phyloP scores from a whole-genome alignment of 2,329 filamentous ascomycete genomes.

The Epicoccum sorghinum region DNA sequence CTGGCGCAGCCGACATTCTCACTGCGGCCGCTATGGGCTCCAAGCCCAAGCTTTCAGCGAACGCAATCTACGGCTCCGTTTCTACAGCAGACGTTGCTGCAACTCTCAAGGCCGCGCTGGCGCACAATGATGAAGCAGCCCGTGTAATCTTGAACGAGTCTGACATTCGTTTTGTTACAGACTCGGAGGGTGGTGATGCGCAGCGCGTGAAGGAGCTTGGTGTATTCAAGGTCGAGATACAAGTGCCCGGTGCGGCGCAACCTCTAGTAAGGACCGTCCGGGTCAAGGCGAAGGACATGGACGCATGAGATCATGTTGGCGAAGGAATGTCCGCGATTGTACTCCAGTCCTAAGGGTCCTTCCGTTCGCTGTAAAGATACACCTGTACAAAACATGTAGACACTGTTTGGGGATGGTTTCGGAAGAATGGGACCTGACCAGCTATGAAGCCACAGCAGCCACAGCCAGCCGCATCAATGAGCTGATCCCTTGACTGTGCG shows the following conservation, averaged over 20 bases:
- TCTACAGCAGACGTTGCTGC: constrained; percentile 59
- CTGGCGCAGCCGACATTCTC: constrained; percentile 44
- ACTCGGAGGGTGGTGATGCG: constrained; percentile 43
- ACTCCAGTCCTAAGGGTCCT: constrained; percentile 18
- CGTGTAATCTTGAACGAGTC: constrained; percentile 57
- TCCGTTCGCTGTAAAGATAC: constrained; percentile 34
- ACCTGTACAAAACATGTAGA: constrained; percentile 34
- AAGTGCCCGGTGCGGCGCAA: constrained; percentile 54
- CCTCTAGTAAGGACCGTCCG: constrained; percentile 41
- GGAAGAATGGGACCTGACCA: constrained; percentile 32
- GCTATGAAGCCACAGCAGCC: constrained; percentile 23
- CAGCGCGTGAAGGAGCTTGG: constrained; percentile 61
- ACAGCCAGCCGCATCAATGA: constrained; percentile 23
- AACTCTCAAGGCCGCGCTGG: constrained; percentile 56
- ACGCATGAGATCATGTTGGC: constrained; percentile 17
- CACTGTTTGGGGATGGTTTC: constrained; percentile 20
- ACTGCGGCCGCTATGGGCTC: constrained; percentile 41
- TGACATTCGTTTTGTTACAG: constrained; percentile 57
- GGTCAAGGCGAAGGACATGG: constrained; percentile 39
- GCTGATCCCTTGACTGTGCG: constrained; percentile 7
- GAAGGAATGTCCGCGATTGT: background rate
- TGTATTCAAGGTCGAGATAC: constrained; percentile 59
- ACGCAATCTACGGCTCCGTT: constrained; percentile 61
- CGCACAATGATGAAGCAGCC: constrained; percentile 58
- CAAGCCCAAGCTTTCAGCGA: constrained; percentile 32